A percentile compares a stretch with the other conserved stretches of the same genome.
phyloP scores from a whole-genome alignment of 257 asterid genomes.

The Rubia yunnanensis region DNA sequence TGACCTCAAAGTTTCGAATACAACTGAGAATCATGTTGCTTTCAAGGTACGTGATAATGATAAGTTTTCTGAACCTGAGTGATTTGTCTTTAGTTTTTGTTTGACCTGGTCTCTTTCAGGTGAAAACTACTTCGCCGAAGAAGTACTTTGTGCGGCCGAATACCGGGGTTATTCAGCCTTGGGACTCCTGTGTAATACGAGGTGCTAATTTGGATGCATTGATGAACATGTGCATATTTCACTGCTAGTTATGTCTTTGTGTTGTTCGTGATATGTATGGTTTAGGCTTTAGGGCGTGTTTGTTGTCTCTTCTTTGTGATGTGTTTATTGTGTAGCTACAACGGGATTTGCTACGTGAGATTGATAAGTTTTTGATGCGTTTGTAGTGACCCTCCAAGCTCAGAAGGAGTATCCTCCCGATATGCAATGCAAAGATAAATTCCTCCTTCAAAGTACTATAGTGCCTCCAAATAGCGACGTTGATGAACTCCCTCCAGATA shows the following conservation, averaged over 20 bases:
- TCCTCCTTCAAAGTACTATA: constrained; percentile 55
- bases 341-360: background rate
- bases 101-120: constrained; percentile 25
- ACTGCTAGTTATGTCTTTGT: background rate
- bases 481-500: constrained; percentile 57
- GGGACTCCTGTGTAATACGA: constrained; percentile 68
- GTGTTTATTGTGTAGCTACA: too few relatives aligned
- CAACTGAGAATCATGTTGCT: constrained; percentile 65
- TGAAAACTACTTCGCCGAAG: constrained; percentile 85
- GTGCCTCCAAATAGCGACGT: constrained; percentile 44
- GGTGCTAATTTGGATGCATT: constrained; percentile 25
- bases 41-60: constrained; percentile 19
- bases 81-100: background rate
- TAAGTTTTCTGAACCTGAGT: background rate
- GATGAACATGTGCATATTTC: background rate
- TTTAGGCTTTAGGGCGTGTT: background rate
- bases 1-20: constrained; percentile 71
- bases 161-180: constrained; percentile 60
- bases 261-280: background rate
- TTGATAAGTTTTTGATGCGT: constrained; percentile 10
- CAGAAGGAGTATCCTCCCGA: constrained; percentile 64
- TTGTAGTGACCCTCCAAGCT: constrained; percentile 76
- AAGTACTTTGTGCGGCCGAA: constrained; percentile 85
- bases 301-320: background rate
- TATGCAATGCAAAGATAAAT: constrained; percentile 80